Evolutionary conservation across 192 early-diverging fungal species (phyloP), one percentile per base, ranked within the genome.

Genomic region (Coemansia asiatica): DNA sequence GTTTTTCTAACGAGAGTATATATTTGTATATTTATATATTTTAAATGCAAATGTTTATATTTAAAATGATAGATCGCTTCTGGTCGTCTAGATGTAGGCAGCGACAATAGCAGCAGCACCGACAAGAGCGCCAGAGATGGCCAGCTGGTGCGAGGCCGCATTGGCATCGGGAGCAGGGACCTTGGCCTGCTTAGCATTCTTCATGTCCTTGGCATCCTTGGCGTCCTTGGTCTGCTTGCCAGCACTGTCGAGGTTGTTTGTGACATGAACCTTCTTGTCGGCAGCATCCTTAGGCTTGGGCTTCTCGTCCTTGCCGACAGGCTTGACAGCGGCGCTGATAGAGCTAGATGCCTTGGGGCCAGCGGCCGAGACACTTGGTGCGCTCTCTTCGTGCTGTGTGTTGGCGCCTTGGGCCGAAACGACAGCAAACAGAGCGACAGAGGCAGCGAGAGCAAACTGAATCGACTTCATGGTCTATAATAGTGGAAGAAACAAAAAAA

Each of bases 121-220:
- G 16, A 68, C n/a, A 56, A 80, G 68, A 3, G 77, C 77, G 0
- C 68, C 72, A 19, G 77, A 80, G 27, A 72, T 55, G 12, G 66
- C 77, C 6, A 74, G 21, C 77, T 80, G 77, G 66, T 55, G 68
- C 26, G 77, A 61, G 36, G 77, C 77, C 19, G 61, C 72, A 33
- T 56, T 71, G 49, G 68, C 58, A 18, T 80, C 77, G 22, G 77
- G 63, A 18, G 63, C 38, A 23, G 71, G 46, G 16, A 63, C 72
- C 60, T 74, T 74, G 51, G 72, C 62, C 50, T 61, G 60, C 58
- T 51, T 64, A 4, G 56, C 48, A 6, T 71, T 58, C 63, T 74
- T 74, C 59, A 26, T 58, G 46, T 66, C 47, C 44, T 63, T 55
- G 60, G 19, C 26, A 27, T 69, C 64, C 62, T 70, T 74, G 46